Evolutionary conservation across 1,284 basidiomycete species (phyloP).

Genomic region (Fomitopsis pinicola): DNA sequence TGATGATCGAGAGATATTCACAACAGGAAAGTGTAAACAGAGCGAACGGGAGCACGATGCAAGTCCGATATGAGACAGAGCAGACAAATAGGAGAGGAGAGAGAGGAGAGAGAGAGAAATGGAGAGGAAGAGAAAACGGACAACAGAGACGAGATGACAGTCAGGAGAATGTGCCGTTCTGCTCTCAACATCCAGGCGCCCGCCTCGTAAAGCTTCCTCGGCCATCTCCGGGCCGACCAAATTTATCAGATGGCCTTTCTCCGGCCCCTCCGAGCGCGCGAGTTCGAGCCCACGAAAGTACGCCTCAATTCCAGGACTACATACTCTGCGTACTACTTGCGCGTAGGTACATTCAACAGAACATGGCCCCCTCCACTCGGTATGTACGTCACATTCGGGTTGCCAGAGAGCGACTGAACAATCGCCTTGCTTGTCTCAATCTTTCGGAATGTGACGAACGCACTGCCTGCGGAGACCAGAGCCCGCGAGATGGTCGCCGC

Average conservation of each 20-base stretch:
- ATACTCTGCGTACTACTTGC: slow-evolving; percentile 30
- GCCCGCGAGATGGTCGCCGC: slow-evolving; percentile 90
- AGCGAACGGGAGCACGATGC: slow-evolving; percentile 37
- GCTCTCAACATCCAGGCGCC: slow-evolving; percentile 13
- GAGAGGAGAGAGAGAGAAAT: slow-evolving; percentile 23
- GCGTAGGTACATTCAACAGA: slow-evolving; percentile 76
- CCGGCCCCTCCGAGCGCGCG: neutral
- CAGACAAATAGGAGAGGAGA: slow-evolving; percentile 38
- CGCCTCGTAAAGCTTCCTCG: slow-evolving; percentile 15
- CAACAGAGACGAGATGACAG: slow-evolving; percentile 33
- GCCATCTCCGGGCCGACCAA: slow-evolving; percentile 25
- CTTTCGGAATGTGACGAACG: slow-evolving; percentile 91
- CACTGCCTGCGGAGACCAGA: slow-evolving; percentile 93
- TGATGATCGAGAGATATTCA: slow-evolving; percentile 25
- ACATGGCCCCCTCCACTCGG: slow-evolving; percentile 78
- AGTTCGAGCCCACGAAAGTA: neutral
- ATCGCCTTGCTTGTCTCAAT: slow-evolving; percentile 99
- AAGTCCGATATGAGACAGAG: slow-evolving; percentile 37
- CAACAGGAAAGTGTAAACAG: slow-evolving; percentile 29
- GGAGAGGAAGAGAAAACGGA: slow-evolving; percentile 36
- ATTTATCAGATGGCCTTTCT: slow-evolving; percentile 9
- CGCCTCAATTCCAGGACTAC: neutral
- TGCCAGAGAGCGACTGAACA: slow-evolving; percentile 73
- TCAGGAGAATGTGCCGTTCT: slow-evolving; percentile 27
- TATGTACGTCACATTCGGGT: slow-evolving; percentile 86